These are phyloP conservation scores for Pythium utonaiense DNA, from an alignment of 352 stramenopile species.

Conservation along the genomic window DNA sequence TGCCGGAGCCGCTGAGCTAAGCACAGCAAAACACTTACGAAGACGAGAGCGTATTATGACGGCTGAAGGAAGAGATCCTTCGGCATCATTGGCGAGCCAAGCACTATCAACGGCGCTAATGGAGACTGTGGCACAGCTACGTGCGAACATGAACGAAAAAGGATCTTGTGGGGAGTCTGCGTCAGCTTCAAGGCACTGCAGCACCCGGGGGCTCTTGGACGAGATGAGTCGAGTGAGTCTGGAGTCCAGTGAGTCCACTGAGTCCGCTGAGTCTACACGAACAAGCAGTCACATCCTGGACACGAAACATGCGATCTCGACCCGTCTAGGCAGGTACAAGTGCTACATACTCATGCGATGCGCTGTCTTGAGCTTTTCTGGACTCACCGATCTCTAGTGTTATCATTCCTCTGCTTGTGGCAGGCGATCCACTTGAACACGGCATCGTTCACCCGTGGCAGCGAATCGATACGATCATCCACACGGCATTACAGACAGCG, in stretches of 20 bases:
- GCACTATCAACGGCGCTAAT: conserved; percentile 11
- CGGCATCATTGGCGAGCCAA: conserved; percentile 9
- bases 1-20: conserved; percentile 44
- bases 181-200: not conserved
- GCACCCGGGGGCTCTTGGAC: conserved; percentile 6
- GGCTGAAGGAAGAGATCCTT: conserved; percentile 8
- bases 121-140: conserved; percentile 15
- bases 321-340: conserved; percentile 12
- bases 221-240: conserved; percentile 6
- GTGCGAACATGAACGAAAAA: conserved; percentile 9
- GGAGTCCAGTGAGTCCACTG: not conserved
- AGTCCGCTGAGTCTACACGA: not conserved
- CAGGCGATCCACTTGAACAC: conserved; percentile 29
- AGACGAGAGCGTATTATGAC: conserved; percentile 9
- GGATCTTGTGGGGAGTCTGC: not conserved
- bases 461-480: conserved; percentile 46
- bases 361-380: not conserved
- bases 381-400: conserved; percentile 18
- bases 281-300: conserved; percentile 25
- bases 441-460: conserved; percentile 54
- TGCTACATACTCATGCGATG: not conserved
- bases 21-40: conserved; percentile 21
- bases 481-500: conserved; percentile 41
- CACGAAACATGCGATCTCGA: conserved; percentile 23
- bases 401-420: conserved; percentile 32